Percentiles rank a stretch among this genome's conserved stretches.
Conservation (phyloP, 1,139 yeast genomes). For the Scheffersomyces lignicola region DNA sequence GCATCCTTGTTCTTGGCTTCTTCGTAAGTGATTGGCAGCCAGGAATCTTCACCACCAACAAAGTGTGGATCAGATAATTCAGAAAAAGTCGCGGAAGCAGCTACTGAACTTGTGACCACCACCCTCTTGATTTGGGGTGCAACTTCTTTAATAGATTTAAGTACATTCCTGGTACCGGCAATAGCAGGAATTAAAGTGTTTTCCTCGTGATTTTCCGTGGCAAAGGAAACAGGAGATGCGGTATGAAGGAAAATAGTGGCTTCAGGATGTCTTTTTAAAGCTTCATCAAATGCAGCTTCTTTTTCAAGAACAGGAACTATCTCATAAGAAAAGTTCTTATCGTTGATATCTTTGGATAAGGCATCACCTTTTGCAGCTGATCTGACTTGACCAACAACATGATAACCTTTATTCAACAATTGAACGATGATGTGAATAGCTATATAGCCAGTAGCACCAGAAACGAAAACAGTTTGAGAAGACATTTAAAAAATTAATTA, state of each 20-base stretch:
- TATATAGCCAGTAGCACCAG: slow-evolving; percentile 60
- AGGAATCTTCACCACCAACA: slow-evolving; percentile 19
- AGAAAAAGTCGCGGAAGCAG: slow-evolving; percentile 20
- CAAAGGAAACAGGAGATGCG: slow-evolving; percentile 24
- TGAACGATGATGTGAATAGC: slow-evolving; percentile 46
- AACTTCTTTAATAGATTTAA: slow-evolving; percentile 21
- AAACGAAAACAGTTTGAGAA: slow-evolving; percentile 35
- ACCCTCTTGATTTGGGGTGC: slow-evolving; percentile 26
- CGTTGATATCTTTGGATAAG: slow-evolving; percentile 23
- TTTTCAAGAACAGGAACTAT: slow-evolving; percentile 32
- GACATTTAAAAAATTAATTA: no score
- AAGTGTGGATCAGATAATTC: slow-evolving; percentile 16
- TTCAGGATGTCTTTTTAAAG: slow-evolving; percentile 44
- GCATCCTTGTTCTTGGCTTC: slow-evolving; percentile 24
- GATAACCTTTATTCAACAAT: slow-evolving; percentile 38
- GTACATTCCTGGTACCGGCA: slow-evolving; percentile 30
- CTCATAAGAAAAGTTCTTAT: slow-evolving; percentile 26
- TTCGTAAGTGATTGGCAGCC: slow-evolving; percentile 28
- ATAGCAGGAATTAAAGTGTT: slow-evolving; percentile 34
- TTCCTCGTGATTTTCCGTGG: slow-evolving; percentile 25
- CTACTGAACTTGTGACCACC: slow-evolving; percentile 27
- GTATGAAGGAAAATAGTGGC: slow-evolving; percentile 53
- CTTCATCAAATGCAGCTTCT: slow-evolving; percentile 41
- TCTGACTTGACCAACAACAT: slow-evolving; percentile 63
- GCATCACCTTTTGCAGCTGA: slow-evolving; percentile 51